Percentiles rank a stretch among this genome's conserved stretches.
Evolutionary conservation across 495 filamentous ascomycete species (phyloP).

Genomic region (Neurospora sp.): DNA sequence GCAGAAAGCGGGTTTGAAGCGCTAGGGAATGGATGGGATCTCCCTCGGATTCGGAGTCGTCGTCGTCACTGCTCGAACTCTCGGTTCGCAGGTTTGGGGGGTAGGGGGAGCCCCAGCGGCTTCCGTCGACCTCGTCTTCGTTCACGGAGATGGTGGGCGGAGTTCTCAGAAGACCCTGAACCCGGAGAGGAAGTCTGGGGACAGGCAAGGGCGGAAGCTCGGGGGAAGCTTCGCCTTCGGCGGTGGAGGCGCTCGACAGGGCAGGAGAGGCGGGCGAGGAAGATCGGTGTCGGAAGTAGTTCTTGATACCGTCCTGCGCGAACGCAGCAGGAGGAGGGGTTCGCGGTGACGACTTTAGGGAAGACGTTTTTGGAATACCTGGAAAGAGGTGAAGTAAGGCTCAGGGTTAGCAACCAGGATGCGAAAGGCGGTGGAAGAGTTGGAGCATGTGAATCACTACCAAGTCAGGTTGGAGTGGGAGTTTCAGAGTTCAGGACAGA

Average conservation of each 20-base stretch:
- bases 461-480: background rate
- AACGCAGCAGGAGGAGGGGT: constrained; percentile 45
- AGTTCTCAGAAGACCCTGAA: constrained; percentile 37
- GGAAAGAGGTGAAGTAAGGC: background rate
- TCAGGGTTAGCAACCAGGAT: constrained; percentile 5
- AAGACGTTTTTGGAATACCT: constrained; percentile 38
- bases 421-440: background rate
- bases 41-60: constrained; percentile 28
- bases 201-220: constrained; percentile 41
- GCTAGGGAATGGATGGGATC: constrained; percentile 41
- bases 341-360: constrained; percentile 30
- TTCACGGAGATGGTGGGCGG: constrained; percentile 27
- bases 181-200: constrained; percentile 37
- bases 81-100: constrained; percentile 40
- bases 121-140: constrained; percentile 39
- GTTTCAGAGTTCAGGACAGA: background rate
- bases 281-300: constrained; percentile 14
- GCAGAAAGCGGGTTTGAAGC: constrained; percentile 43
- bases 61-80: constrained; percentile 39
- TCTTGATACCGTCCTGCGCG: constrained; percentile 37
- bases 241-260: constrained; percentile 43
- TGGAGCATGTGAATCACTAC: background rate
- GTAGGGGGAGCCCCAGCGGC: constrained; percentile 69
- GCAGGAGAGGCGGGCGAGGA: constrained; percentile 28
- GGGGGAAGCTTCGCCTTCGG: constrained; percentile 42